Percentiles rank a stretch among this genome's conserved stretches.
Evolutionary conservation across 768 basidiomycete genomes (phyloP).

Genomic region (Termitomyces sp.): DNA sequence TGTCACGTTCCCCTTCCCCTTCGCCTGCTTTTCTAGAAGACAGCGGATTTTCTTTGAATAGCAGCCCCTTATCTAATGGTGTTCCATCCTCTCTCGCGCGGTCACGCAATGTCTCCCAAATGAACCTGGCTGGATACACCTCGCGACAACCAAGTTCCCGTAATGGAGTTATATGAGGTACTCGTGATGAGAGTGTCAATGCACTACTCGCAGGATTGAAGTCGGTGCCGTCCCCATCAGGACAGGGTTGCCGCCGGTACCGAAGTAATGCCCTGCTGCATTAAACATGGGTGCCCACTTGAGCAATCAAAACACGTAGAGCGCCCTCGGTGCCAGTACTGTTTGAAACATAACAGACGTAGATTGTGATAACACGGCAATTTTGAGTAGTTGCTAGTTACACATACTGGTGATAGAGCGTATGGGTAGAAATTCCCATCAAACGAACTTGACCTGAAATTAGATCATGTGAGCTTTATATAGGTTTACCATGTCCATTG

Average conservation of each 20-base stretch:
- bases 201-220: neutral
- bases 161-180: neutral
- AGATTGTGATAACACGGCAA: neutral
- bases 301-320: neutral
- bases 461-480: constrained; percentile 1
- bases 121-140: constrained; percentile 49
- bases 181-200: neutral
- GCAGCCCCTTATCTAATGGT: constrained; percentile 19
- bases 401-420: neutral
- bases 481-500: constrained; percentile 71
- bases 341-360: neutral
- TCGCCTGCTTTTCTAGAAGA: constrained; percentile 35
- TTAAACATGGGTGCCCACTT: neutral
- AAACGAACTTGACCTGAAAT: neutral
- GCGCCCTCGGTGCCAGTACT: neutral
- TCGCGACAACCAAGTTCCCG: constrained; percentile 28
- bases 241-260: too few species aligned
- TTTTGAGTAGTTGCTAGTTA: neutral
- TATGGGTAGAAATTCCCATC: neutral
- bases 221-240: neutral
- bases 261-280: neutral
- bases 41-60: constrained; percentile 13
- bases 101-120: constrained; percentile 63
- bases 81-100: constrained; percentile 39
- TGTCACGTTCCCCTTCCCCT: constrained; percentile 45